Percentiles rank a stretch among this genome's conserved stretches.
Conservation (phyloP, 2,329 filamentous ascomycete genomes). For the Tolypocladium cylindrosporum region DNA sequence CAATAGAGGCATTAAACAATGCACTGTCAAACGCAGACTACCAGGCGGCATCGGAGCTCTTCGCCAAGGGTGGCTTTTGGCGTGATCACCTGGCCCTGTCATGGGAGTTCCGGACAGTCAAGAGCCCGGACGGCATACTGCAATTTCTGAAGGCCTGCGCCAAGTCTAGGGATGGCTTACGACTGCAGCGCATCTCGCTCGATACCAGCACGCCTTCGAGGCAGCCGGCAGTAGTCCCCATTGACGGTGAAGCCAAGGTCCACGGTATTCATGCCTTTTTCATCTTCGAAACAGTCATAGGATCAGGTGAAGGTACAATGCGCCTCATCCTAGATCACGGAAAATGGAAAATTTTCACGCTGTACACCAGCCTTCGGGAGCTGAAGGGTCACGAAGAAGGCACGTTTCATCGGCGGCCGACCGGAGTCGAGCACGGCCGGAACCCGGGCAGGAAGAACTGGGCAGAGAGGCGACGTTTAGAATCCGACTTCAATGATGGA, state of each 20-base stretch:
- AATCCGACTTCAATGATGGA: constrained; percentile 34
- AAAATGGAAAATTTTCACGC: constrained; percentile 51
- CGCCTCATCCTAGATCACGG: constrained; percentile 34
- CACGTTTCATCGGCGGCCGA: constrained; percentile 33
- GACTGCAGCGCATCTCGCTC: constrained; percentile 32
- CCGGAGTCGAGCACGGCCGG: constrained; percentile 46
- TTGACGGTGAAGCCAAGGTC: constrained; percentile 40
- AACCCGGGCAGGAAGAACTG: constrained; percentile 47
- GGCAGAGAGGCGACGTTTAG: constrained; percentile 39
- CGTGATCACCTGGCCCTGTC: constrained; percentile 47
- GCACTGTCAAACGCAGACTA: constrained; percentile 25
- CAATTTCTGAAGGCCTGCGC: constrained; percentile 24
- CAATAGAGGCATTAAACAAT: constrained; percentile 30
- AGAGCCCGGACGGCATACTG: constrained; percentile 29
- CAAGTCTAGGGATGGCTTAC: constrained; percentile 23
- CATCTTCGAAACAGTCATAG: constrained; percentile 40
- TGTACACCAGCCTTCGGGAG: constrained; percentile 49
- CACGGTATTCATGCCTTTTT: constrained; percentile 48
- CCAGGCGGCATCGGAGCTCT: constrained; percentile 23
- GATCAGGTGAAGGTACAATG: constrained; percentile 45
- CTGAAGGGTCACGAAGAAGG: constrained; percentile 45
- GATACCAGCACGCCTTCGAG: constrained; percentile 34
- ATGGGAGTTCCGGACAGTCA: constrained; percentile 44
- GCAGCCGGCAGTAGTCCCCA: constrained; percentile 29
- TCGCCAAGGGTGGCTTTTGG: constrained; percentile 42